Conservation (phyloP, 1,284 basidiomycete genomes). For the Pseudozyma hubeiensis region DNA sequence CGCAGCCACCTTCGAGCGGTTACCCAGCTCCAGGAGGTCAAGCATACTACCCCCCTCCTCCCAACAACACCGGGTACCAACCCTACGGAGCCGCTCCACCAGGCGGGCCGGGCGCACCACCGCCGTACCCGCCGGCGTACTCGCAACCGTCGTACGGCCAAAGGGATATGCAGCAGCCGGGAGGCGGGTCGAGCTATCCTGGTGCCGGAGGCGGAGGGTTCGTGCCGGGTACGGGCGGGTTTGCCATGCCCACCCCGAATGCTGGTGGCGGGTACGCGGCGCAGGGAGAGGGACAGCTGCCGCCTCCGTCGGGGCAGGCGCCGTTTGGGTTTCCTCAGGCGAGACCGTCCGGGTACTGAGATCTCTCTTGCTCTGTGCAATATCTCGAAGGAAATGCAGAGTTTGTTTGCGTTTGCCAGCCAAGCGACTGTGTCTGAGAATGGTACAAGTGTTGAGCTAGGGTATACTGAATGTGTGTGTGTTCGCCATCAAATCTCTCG, state of each 20-base stretch:
- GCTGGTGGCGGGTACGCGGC: conserved; percentile 2
- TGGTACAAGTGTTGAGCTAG: too few relatives aligned
- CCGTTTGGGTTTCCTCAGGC: conserved; percentile 35
- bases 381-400: too few relatives aligned
- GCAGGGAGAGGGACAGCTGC: background rate
- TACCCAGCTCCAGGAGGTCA: conserved; percentile 11
- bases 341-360: conserved; percentile 19
- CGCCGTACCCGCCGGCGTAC: conserved; percentile 32
- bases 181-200: conserved; percentile 9
- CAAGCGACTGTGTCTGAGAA: too few relatives aligned
- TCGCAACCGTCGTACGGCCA: conserved; percentile 22
- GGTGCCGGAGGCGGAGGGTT: conserved; percentile 9
- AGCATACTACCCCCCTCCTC: conserved; percentile 6
- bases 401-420: too few relatives aligned
- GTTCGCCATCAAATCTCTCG: background rate
- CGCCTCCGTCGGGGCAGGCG: background rate
- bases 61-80: conserved; percentile 8
- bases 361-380: background rate
- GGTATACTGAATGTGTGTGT: too few relatives aligned
- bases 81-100: conserved; percentile 13
- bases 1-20: conserved; percentile 7
- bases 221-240: conserved; percentile 33
- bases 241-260: conserved; percentile 47
- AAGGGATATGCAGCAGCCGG: conserved; percentile 5
- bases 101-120: conserved; percentile 15